Evolutionary conservation across 2,329 filamentous ascomycete genomes (phyloP), one percentile per base, ranked within the genome.

Genomic region (Fusarium xyrophilum): DNA sequence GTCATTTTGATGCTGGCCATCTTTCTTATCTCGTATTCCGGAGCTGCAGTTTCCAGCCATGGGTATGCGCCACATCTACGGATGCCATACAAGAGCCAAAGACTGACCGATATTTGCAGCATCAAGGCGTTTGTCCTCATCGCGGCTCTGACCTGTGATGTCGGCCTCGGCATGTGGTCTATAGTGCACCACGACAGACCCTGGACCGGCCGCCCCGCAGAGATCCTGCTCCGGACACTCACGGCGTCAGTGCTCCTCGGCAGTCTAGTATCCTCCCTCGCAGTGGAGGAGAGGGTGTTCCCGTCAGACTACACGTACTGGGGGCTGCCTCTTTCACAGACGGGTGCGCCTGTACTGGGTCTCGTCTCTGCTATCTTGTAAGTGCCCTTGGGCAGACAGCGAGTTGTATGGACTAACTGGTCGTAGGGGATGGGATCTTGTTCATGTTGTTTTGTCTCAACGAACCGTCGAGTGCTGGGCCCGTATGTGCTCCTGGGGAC

Each of bases 291-390:
- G n/a, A 67, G 72, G n/a, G 77, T 79, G 27, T 82, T 82, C 44
- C 79, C 79, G 1, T 44, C 54, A 3, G 73, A 73, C 5, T 81
- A 79, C 44, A 71, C 74, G 1, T 81, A 79, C 69, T 82, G 79
- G 79, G 76, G 73, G 21, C 65, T 82, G 52, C 30, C 66, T 40
- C 62, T 71, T 9, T 63, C 64, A 23, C 73, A 71, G 38, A 72
- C 78, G 5, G 74, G 75, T 12, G 73, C 73, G 12, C 63, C 79
- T 47, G 75, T 79, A 11, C 76, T 81, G 60, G 66, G 76, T 50
- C 76, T 82, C 51, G 69, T 82, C 23, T 80, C 78, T 73, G 66
- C 76, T 27, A 71, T 77, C 52, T 74, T 77, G 76, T 78, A 73
- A 71, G 76, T 70, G 39, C 7, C 23, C 33, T 36, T 27, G 6